A percentile compares a stretch with the other conserved stretches of the same genome.
These are phyloP conservation scores for Tolypocladium capitatum DNA, from an alignment of 2,329 filamentous ascomycete genomes.

Conservation along the genomic window DNA sequence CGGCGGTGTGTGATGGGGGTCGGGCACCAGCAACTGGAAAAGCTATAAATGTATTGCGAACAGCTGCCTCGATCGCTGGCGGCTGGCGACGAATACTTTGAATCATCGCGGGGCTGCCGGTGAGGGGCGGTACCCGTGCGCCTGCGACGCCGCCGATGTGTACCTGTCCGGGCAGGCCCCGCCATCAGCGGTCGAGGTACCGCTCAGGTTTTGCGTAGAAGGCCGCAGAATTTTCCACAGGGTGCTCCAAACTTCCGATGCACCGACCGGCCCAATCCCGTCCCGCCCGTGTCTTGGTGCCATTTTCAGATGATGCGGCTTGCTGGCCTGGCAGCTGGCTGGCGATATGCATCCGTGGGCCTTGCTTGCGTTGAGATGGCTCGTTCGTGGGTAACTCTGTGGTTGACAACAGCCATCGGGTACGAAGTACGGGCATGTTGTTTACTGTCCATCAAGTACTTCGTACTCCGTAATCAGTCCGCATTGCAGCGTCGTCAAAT, in stretches of 20 bases:
- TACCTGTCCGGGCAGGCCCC: constrained; percentile 6
- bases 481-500: not conserved
- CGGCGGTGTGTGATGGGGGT: not conserved
- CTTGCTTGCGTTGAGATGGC: no score
- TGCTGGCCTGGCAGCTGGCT: no score
- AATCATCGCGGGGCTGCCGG: not conserved
- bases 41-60: no score
- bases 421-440: no score
- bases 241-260: not conserved
- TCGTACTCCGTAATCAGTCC: no score
- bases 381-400: no score
- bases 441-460: no score
- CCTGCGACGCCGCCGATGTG: not conserved
- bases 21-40: not conserved
- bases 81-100: constrained; percentile 1
- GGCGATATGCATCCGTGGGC: no score
- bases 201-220: constrained; percentile 6
- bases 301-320: no score
- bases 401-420: no score
- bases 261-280: no score
- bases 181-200: constrained; percentile 5
- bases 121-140: not conserved
- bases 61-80: not conserved
- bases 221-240: constrained; percentile 14
- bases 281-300: no score